phyloP scores from a whole-genome alignment of 257 asterid genomes.

The Ophiorrhiza pumila region DNA sequence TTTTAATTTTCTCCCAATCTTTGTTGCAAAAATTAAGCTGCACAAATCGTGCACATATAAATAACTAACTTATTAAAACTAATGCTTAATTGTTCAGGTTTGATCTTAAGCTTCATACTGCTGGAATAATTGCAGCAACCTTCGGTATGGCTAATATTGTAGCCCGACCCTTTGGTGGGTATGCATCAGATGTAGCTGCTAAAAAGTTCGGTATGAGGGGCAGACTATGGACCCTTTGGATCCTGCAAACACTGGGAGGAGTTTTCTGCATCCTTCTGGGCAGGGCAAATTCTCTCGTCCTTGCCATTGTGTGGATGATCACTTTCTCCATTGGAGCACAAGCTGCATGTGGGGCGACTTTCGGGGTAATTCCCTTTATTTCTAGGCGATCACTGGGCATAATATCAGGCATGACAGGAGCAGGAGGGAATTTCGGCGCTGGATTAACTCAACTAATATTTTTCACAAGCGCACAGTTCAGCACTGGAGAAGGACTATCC shows the following conservation, averaged over 20 bases:
- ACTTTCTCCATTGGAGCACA: constrained; percentile 55
- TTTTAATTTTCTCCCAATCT: not conserved
- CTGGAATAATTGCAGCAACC: constrained; percentile 55
- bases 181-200: constrained; percentile 44
- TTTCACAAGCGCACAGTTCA: constrained; percentile 27
- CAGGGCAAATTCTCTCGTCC: constrained; percentile 30
- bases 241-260: constrained; percentile 54
- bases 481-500: constrained; percentile 35
- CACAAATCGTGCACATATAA: no score
- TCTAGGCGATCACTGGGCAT: constrained; percentile 45
- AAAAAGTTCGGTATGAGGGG: constrained; percentile 62
- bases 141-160: constrained; percentile 61
- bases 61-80: not conserved
- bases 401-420: constrained; percentile 43
- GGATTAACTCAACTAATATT: constrained; percentile 43
- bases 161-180: constrained; percentile 60
- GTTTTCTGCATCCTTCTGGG: constrained; percentile 51
- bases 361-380: constrained; percentile 42
- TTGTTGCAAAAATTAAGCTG: no score
- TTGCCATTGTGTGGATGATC: constrained; percentile 52
- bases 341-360: constrained; percentile 51
- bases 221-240: constrained; percentile 57
- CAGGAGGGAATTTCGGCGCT: constrained; percentile 45
- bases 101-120: constrained; percentile 46
- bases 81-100: constrained; percentile 30